phyloP scores from a whole-genome alignment of 345 rosid genomes.

The Conringia planisiliqua region DNA sequence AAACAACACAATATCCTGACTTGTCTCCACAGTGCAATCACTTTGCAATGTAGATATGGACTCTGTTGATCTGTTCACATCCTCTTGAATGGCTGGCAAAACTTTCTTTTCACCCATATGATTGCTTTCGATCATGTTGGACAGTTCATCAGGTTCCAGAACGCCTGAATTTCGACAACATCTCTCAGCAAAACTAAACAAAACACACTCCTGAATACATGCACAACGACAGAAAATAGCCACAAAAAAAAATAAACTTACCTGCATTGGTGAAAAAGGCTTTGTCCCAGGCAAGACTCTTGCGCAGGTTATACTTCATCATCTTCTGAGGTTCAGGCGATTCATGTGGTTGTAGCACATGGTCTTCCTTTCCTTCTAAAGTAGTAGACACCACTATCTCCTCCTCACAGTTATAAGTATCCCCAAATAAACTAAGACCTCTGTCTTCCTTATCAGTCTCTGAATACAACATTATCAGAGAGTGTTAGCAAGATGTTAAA shows the following conservation, averaged over 20 bases:
- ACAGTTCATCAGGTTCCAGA: constrained; percentile 83
- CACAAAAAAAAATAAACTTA: neutral
- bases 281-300: constrained; percentile 94
- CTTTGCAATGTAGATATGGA: constrained; percentile 72
- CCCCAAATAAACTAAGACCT: constrained; percentile 35
- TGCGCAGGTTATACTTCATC: constrained; percentile 63
- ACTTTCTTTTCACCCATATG: constrained; percentile 35
- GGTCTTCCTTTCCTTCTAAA: constrained; percentile 30
- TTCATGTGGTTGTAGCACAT: constrained; percentile 26
- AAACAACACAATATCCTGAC: constrained; percentile 54
- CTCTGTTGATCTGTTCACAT: constrained; percentile 59
- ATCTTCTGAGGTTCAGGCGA: constrained; percentile 37
- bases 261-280: constrained; percentile 97
- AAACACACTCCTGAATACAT: neutral
- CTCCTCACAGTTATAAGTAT: constrained; percentile 22
- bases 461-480: constrained; percentile 22
- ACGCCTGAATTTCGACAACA: constrained; percentile 49
- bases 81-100: constrained; percentile 73
- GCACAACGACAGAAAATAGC: neutral
- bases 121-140: constrained; percentile 59
- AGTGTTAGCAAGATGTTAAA: neutral
- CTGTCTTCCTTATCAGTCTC: constrained; percentile 39
- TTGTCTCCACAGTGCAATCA: constrained; percentile 51
- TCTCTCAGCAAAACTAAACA: constrained; percentile 10
- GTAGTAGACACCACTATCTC: constrained; percentile 20